Conservation (phyloP, 208 protist species). For the Crithidia acanthocephali region DNA sequence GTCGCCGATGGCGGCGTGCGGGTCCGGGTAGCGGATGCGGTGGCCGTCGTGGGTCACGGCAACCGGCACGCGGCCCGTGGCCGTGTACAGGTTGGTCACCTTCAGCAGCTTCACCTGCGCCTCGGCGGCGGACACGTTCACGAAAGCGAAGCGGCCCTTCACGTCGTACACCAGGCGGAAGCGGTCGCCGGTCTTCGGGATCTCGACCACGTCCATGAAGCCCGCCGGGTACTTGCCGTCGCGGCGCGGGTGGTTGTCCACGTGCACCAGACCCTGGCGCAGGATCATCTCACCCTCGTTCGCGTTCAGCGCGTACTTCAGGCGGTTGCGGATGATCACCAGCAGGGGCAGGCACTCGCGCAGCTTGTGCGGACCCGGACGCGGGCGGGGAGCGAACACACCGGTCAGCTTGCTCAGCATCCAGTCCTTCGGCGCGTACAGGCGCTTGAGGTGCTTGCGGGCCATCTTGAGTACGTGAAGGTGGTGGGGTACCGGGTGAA, state of each 20-base stretch:
- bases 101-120: slow-evolving; percentile 97
- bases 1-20: slow-evolving; percentile 96
- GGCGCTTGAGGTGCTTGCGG: slow-evolving; percentile 99
- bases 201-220: slow-evolving; percentile 98
- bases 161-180: slow-evolving; percentile 99
- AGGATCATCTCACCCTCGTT: slow-evolving; percentile 98
- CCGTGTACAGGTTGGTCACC: slow-evolving; percentile 92
- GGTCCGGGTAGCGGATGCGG: slow-evolving; percentile 99
- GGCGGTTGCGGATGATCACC: slow-evolving; percentile 90
- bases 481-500: background rate
- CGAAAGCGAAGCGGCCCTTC: slow-evolving; percentile 98
- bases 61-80: slow-evolving; percentile 95
- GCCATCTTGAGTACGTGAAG: slow-evolving; percentile 67
- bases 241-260: slow-evolving; percentile 97
- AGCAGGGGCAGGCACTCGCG: slow-evolving; percentile 86
- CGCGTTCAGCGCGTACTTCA: slow-evolving; percentile 98
- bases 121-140: slow-evolving; percentile 96
- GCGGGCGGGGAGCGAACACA: slow-evolving; percentile 97
- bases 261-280: slow-evolving; percentile 95
- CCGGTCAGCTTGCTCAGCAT: slow-evolving; percentile 99
- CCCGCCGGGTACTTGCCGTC: slow-evolving; percentile 98
- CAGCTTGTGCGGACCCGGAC: slow-evolving; percentile 98
- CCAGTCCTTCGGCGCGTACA: slow-evolving; percentile 99
- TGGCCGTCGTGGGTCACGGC: slow-evolving; percentile 99
- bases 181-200: slow-evolving; percentile 98